Evolutionary conservation across 2,329 filamentous ascomycete species (phyloP).

Genomic region (Colletotrichum abscissum): DNA sequence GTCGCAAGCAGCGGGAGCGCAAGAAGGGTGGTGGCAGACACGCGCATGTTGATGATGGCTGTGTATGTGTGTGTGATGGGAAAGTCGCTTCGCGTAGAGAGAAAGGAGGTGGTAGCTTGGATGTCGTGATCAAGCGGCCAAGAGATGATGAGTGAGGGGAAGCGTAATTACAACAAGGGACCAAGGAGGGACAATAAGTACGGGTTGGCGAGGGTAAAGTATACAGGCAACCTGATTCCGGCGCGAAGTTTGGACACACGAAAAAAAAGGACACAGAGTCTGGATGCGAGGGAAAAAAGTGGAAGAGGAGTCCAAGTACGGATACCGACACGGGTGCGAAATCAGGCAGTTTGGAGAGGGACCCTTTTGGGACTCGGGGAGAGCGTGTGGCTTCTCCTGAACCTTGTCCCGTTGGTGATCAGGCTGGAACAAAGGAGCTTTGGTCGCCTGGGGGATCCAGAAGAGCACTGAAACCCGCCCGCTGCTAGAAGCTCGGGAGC

Average conservation of each 20-base stretch:
- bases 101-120: conserved; percentile 29
- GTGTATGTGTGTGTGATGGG: conserved; percentile 23
- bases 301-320: conserved; percentile 6
- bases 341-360: conserved; percentile 1
- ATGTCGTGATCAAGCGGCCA: conserved; percentile 30
- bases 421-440: conserved; percentile 35
- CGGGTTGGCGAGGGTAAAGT: conserved; percentile 3
- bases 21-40: conserved; percentile 63
- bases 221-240: conserved; percentile 2
- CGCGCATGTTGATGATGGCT: conserved; percentile 62
- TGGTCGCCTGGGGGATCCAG: conserved; percentile 20
- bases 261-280: conserved; percentile 30
- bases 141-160: conserved; percentile 28
- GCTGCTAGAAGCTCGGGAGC: conserved; percentile 5
- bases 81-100: neutral
- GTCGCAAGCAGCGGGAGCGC: conserved; percentile 67
- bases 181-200: conserved; percentile 30
- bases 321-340: neutral
- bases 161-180: conserved; percentile 15
- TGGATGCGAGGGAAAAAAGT: conserved; percentile 21
- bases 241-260: conserved; percentile 3
- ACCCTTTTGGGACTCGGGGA: conserved; percentile 7
- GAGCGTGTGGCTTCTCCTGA: conserved; percentile 20
- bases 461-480: conserved; percentile 26
- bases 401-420: conserved; percentile 34